Base-by-base conservation (phyloP, 208 protist species). In the Trypanosoma boissoni region DNA sequence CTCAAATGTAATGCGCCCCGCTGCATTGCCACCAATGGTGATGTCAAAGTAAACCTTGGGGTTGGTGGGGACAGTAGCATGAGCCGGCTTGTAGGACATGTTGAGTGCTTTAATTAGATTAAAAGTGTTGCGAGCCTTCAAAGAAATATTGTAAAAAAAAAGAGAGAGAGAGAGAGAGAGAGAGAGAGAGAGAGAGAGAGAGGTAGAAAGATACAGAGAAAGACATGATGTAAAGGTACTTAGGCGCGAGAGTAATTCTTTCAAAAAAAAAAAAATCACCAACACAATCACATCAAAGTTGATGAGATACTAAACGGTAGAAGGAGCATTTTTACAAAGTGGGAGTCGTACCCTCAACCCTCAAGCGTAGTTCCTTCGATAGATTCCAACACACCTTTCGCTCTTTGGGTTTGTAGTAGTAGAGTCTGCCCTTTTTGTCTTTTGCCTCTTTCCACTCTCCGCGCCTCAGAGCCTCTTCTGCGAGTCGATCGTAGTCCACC, bases 11-110 rank as follows among this genome's bases (percentile, higher is more conserved):
- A 96, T 69, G 18, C 86, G 58, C 23, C 83, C 83, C 7, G 75
- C 64, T 3, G 52, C 3, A 9, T 66, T 32, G 34, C 72, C 72
- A 31, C 49, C 78, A 50, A 84, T 78, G 31, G 32, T 66, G 56
- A 89, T 63, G 52, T 86, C 78, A 58, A 89, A 83, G 69, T 66
- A 85, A 0, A 85, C 78, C 74, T 82, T 84, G 69, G 63, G 90
- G 79, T 95, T 95, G 70, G 74, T 80, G 41, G 73, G 57, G 34
- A 84, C 83, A 74, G 70, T 78, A 34, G 81, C 49, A 85, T 93
- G 71, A 74, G 90, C 50, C 34, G 94, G 80, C 77, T 81, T 78
- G 76, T 91, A 91, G 43, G 79, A 74, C 76, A 85, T 87, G 26
- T 20, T 69, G n/a, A 31, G 29, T 39, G 23, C n/a, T 16, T 61